Evolutionary conservation across 2,329 filamentous ascomycete genomes (phyloP), one percentile per base, ranked within the genome.

Genomic region (Claviceps monticola): DNA sequence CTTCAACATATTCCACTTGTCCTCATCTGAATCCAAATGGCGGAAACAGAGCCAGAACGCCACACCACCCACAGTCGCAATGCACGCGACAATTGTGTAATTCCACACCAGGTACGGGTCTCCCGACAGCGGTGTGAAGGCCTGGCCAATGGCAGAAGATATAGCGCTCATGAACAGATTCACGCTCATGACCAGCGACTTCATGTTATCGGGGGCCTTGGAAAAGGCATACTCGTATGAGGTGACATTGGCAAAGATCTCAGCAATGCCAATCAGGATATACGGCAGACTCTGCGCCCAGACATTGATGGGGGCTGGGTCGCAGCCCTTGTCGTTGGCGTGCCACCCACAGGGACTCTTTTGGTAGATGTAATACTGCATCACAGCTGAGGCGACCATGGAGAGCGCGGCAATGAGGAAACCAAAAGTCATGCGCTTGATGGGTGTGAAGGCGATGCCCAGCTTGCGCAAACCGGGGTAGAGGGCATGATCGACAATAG

Each of bases 151-250:
- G 38, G 84, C 84, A 34, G 81, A 74, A 1, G 81, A 80, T 57
- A 89, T 73, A 53, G 84, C 84, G 34, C 74, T 82, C 74, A 80
- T 87, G 70, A 85, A 82, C 41, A 88, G 73, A 61, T 82, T 82
- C 59, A 88, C 72, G 19, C 79, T 78, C 66, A 78, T 74, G 59
- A 90, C 83, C n/a, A 89, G 73, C 1, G 82, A 85, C 57, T 84
- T 82, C 86, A 90, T 90, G 71, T 88, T 88, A 61, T 77, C 79
- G 26, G 86, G 86, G 0, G 84, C 84, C 67, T 88, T 87, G 64
- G 82, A 83, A 70, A 82, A 89, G 37, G 86, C 86, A 56, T 87
- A 88, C 63, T 88, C 85, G 56, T 85, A 79, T 1, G 80, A 81
- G 16, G 75, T 76, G 53, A 77, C 73, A 60, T 75, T 75, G 56